phyloP scores from a whole-genome alignment of 345 rosid species.

The Combretum micranthum region DNA sequence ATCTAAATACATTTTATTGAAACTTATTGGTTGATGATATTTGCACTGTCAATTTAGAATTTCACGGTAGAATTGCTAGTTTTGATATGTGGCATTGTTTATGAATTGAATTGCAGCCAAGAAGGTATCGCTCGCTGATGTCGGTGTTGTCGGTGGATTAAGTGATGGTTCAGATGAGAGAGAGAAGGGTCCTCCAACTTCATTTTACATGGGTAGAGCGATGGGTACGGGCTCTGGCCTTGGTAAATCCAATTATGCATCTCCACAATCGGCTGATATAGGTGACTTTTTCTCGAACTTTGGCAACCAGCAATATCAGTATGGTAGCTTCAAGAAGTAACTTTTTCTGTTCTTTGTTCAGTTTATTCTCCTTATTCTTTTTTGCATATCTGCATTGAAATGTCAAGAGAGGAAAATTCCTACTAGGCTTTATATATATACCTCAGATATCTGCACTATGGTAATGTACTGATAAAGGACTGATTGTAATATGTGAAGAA shows the following conservation, averaged over 20 bases:
- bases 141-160: constrained; percentile 74
- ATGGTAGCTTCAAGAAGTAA: constrained; percentile 56
- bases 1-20: too few species aligned
- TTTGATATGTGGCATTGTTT: not conserved
- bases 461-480: too few species aligned
- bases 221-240: constrained; percentile 85
- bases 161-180: constrained; percentile 46
- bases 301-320: constrained; percentile 55
- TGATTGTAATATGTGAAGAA: too few species aligned
- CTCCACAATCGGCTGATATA: constrained; percentile 27
- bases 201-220: constrained; percentile 80
- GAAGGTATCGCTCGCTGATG: constrained; percentile 80
- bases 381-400: constrained; percentile 7
- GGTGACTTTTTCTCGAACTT: constrained; percentile 71
- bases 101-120: constrained; percentile 57
- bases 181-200: constrained; percentile 52
- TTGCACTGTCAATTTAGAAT: too few species aligned
- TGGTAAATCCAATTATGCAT: constrained; percentile 46
- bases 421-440: too few species aligned
- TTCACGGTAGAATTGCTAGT: too few species aligned
- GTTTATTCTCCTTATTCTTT: constrained; percentile 8
- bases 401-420: not conserved
- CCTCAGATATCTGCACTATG: too few species aligned
- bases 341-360: not conserved
- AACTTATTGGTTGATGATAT: too few species aligned